These are phyloP conservation scores for Podospora pseudopauciseta DNA, from an alignment of 495 filamentous ascomycete genomes.

Conservation along the genomic window DNA sequence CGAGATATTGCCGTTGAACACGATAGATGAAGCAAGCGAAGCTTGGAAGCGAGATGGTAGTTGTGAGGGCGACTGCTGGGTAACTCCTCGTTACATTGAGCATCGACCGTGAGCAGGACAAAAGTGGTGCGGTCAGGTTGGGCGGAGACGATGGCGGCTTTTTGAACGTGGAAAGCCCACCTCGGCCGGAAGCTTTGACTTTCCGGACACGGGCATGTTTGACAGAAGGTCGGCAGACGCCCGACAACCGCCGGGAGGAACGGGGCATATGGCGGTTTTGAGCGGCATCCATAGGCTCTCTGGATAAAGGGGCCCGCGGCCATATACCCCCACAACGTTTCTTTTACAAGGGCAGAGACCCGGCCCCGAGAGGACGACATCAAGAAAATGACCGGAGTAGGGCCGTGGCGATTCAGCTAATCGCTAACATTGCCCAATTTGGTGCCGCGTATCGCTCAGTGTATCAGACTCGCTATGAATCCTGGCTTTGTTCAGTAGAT, in stretches of 20 bases:
- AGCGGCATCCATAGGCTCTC: not conserved
- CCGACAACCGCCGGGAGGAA: not conserved
- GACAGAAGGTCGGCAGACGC: not conserved
- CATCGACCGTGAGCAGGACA: not conserved
- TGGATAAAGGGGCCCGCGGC: conserved; percentile 4
- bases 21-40: not conserved
- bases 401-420: conserved; percentile 25
- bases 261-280: not conserved
- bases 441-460: not conserved
- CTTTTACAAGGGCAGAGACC: not conserved
- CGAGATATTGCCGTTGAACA: not conserved
- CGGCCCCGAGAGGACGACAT: conserved; percentile 11
- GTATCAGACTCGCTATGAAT: too few relatives aligned
- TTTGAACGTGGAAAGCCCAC: not conserved
- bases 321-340: conserved; percentile 4
- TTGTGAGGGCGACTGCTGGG: not conserved
- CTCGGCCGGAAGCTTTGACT: conserved; percentile 17
- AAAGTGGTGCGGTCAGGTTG: too few relatives aligned
- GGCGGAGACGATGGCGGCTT: not conserved
- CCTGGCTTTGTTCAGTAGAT: too few relatives aligned
- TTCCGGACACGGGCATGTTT: conserved; percentile 11
- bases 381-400: conserved; percentile 34
- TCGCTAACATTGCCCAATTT: conserved; percentile 11
- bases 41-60: not conserved
- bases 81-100: not conserved